Base-by-base conservation (phyloP, 805 yeast genomes). In the Komagataella ulmi region DNA sequence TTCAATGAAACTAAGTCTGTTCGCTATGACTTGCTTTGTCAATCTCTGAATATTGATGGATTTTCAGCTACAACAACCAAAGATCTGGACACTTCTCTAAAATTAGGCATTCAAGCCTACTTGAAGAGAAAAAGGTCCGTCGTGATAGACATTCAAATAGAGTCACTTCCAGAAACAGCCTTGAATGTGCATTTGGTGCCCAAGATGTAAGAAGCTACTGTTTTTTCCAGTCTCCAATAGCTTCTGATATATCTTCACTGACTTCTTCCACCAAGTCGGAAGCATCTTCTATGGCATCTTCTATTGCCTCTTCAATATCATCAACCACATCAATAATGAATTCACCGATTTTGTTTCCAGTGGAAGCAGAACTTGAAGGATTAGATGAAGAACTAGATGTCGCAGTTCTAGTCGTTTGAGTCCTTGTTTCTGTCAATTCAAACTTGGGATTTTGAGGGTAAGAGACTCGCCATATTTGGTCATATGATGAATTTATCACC, bases 11-110 rank as follows among this genome's bases (percentile, higher is more conserved):
- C 63, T 83, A 45, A 70, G 81, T 21, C 68, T 71, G 48, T 69
- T 77, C 23, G 77, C 50, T 83, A 83, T 60, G 85, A 83, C 56
- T 44, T 68, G 5, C 59, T 83, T 50, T 82, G 81, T 2, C 59
- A 67, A 51, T 70, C 83, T 3, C 61, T 83, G 8, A 88, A 88
- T 1, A 79, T 76, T 3, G 57, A 63, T 10, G 89, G 88, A 0
- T 70, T 64, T 55, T 59, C 71, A 14, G 82, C 73, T 3, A 59
- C 60, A 3, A 71, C 67, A n/a, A 58, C 70, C 2, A 61, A 61
- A 0, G 75, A 79, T 46, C 65, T 83, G 24, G 49, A 56, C 3
- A 48, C 23, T 0, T 59, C 61, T 0, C 61, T 75, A 49, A 61
- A 68, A 6, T 60, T 66, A 1, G 60, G 60, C 1, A 52, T 61